Percentiles rank a stretch among this genome's conserved stretches.
phyloP scores from a whole-genome alignment of 495 filamentous ascomycete species.

The Cudoniella acicularis region DNA sequence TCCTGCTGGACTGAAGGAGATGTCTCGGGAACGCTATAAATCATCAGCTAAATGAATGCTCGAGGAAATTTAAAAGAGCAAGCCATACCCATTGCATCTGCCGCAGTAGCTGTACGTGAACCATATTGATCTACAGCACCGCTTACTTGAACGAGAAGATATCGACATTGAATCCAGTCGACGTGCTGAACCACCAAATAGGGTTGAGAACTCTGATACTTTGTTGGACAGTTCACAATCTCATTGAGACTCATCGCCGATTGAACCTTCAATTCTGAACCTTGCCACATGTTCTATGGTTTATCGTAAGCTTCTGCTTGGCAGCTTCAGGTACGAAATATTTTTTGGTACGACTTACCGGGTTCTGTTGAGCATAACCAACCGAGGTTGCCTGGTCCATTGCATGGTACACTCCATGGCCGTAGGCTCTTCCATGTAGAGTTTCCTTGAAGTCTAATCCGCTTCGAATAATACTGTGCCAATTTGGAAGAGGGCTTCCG shows the following conservation, averaged over 20 bases:
- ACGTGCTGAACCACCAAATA: constrained; percentile 71
- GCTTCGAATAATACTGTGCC: constrained; percentile 86
- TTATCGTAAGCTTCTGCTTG: not conserved
- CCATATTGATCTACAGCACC: constrained; percentile 3
- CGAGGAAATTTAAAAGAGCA: not conserved
- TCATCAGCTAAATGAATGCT: not conserved
- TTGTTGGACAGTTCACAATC: constrained; percentile 68
- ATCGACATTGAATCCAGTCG: constrained; percentile 91
- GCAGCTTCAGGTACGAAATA: not conserved
- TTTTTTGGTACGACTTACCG: constrained; percentile 5
- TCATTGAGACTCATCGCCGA: constrained; percentile 78
- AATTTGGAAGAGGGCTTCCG: constrained; percentile 72
- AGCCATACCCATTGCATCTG: not conserved
- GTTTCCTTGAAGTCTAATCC: constrained; percentile 69
- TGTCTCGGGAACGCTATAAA: constrained; percentile 26
- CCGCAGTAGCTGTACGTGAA: not conserved
- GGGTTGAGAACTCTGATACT: constrained; percentile 53
- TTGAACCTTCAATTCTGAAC: constrained; percentile 55
- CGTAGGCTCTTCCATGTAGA: constrained; percentile 64
- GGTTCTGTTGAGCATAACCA: constrained; percentile 41
- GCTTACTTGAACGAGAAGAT: constrained; percentile 65
- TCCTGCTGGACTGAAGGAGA: constrained; percentile 52
- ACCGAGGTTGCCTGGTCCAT: constrained; percentile 52
- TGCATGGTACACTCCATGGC: constrained; percentile 81
- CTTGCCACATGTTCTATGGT: constrained; percentile 50